These are phyloP conservation scores for Arachis stenosperma DNA, from an alignment of 306 rosid genomes.

Conservation along the genomic window DNA sequence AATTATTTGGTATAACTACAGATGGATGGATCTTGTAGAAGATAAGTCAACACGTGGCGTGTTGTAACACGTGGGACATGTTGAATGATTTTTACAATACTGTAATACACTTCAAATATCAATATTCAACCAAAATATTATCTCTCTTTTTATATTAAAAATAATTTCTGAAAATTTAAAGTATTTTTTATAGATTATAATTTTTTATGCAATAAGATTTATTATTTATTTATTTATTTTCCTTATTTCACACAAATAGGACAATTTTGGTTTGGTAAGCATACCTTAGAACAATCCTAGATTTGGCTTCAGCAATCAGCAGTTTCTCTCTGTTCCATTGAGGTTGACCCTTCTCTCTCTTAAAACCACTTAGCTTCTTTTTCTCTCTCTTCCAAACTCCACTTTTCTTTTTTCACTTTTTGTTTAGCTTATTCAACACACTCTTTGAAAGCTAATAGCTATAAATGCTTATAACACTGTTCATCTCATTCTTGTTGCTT, in stretches of 20 bases:
- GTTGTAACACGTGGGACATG: no score
- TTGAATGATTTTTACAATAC: no score
- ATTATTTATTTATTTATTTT: background rate
- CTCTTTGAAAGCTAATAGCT: constrained; percentile 47
- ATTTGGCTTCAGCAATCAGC: constrained; percentile 46
- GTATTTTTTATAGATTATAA: no score
- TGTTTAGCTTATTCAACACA: constrained; percentile 47
- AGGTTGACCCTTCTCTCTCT: constrained; percentile 42
- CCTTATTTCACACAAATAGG: constrained; percentile 25
- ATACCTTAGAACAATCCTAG: constrained; percentile 34
- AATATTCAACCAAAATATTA: no score
- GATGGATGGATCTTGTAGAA: no score
- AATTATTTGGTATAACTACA: no score
- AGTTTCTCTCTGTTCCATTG: constrained; percentile 48
- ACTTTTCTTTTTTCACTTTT: constrained; percentile 36
- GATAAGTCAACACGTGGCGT: no score
- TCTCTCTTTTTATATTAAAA: no score
- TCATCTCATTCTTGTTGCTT: constrained; percentile 56
- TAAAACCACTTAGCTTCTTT: background rate
- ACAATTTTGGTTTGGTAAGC: constrained; percentile 45
- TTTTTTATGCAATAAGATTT: background rate
- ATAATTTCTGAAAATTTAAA: no score
- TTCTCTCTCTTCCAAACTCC: constrained; percentile 12
- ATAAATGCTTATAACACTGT: constrained; percentile 49
- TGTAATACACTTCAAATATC: no score